Evolutionary conservation across 2,329 filamentous ascomycete genomes (phyloP).

Genomic region (Chaetothyriales sp.): DNA sequence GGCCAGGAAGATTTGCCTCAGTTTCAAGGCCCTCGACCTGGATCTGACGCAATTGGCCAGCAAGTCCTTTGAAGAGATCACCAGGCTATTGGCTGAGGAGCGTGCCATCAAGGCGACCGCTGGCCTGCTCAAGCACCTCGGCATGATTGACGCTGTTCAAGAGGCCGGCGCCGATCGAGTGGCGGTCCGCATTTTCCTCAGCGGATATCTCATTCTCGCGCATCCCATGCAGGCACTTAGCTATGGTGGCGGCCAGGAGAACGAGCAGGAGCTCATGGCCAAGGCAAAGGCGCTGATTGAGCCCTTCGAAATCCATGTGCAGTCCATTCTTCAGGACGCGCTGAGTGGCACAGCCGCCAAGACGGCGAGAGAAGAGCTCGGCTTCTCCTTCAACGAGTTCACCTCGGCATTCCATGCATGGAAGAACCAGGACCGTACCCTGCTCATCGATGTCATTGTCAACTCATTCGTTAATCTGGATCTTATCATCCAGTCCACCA

Average conservation of each 20-base stretch:
- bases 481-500: slow-evolving; percentile 54
- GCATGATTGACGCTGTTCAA: slow-evolving; percentile 37
- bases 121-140: slow-evolving; percentile 43
- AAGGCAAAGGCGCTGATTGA: slow-evolving; percentile 48
- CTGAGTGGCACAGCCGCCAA: not conserved
- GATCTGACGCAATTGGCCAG: slow-evolving; percentile 39
- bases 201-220: slow-evolving; percentile 48
- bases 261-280: slow-evolving; percentile 47
- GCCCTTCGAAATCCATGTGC: slow-evolving; percentile 9
- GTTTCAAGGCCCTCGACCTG: slow-evolving; percentile 39
- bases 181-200: slow-evolving; percentile 48
- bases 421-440: slow-evolving; percentile 50
- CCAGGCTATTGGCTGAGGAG: slow-evolving; percentile 40
- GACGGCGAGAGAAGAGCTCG: slow-evolving; percentile 30
- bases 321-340: not conserved
- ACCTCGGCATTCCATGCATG: slow-evolving; percentile 51
- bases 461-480: slow-evolving; percentile 53
- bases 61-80: slow-evolving; percentile 47
- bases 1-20: slow-evolving; percentile 35
- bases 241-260: slow-evolving; percentile 40
- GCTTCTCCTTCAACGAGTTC: slow-evolving; percentile 45
- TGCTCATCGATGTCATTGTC: slow-evolving; percentile 52
- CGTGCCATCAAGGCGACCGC: slow-evolving; percentile 40
- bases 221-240: slow-evolving; percentile 49
- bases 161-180: slow-evolving; percentile 36